Evolutionary conservation across 2,329 filamentous ascomycete genomes (phyloP), one percentile per base, ranked within the genome.

Genomic region (Rhexocercosporidium sp.): DNA sequence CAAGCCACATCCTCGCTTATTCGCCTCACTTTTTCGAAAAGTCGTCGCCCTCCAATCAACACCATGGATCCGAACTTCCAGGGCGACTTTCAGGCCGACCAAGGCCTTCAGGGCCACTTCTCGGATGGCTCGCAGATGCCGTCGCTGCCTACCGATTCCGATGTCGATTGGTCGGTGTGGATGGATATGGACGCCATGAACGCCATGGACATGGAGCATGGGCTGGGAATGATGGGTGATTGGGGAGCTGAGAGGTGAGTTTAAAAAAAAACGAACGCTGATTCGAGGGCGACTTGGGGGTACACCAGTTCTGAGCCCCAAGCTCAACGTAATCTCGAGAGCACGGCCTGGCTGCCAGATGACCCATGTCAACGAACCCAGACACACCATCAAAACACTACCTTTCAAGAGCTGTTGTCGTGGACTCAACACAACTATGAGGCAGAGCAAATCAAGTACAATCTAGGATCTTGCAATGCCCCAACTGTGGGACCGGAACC

Each of bases 21-120:
- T 53, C 62, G 65, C 68, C 68, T 69, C 68, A 69, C 62, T 62
- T 64, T 51, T 54, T n/a, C 51, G 34, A 25, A 44, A n/a, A 22
- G 22, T 41, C 61, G 59, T 51, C 62, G 37, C 51, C 59, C 47
- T 59, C 44, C 41, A 53, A 37, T 25, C 39, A 61, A 8, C 62
- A 66, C 47, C 25, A 66, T 67, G 68, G 65, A 67, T 41, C 11
- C 34, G 31, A 57, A 34, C 27, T 34, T 34, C 27, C 49, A 34
- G 27, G 51, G 29, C 51, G 8, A 56, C 31, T 14, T 37, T 2
- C 53, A 56, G n/a, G 18, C 12, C 53, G 12, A 3, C 29, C 65
- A 64, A 63, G 62, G 62, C 65, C 6, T 25, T 37, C 49, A 66
- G 56, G 25, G 59, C 37, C 47, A 46, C 47, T 59, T 27, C 62